Evolutionary conservation across 169 alveolate species (phyloP).

Genomic region (Neospora caninum): DNA sequence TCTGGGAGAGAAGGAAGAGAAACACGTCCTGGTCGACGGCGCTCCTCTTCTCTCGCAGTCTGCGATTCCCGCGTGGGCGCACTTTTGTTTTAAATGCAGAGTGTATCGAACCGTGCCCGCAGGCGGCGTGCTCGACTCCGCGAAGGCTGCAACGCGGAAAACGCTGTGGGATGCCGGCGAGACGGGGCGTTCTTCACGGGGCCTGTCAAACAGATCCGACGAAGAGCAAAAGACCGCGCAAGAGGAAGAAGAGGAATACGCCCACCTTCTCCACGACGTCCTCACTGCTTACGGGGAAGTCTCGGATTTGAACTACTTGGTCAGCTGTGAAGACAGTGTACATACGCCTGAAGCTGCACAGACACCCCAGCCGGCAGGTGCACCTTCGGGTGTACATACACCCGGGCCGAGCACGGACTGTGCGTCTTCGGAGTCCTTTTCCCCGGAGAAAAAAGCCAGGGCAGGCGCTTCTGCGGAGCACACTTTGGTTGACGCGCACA

Average conservation of each 20-base stretch:
- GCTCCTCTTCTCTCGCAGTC: neutral
- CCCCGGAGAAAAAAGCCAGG: no score
- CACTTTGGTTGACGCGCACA: neutral
- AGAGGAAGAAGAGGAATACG: slow-evolving; percentile 20
- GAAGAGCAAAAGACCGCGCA: neutral
- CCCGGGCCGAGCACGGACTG: neutral
- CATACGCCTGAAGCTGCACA: neutral
- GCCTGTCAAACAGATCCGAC: neutral
- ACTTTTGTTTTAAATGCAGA: neutral
- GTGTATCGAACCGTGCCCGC: neutral
- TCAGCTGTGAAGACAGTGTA: neutral
- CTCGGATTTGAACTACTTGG: slow-evolving; percentile 16
- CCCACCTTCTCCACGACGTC: slow-evolving; percentile 33
- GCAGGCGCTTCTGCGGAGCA: no score
- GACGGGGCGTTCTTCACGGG: neutral
- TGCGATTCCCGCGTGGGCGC: neutral
- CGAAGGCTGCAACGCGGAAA: neutral
- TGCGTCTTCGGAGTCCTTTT: no score
- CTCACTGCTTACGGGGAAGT: slow-evolving; percentile 9
- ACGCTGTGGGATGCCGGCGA: neutral
- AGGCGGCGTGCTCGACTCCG: slow-evolving; percentile 16
- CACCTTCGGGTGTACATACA: neutral
- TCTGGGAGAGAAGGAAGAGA: neutral
- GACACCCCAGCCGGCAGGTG: neutral
- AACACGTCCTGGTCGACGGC: neutral